Evolutionary conservation across 768 basidiomycete species (phyloP).

Genomic region (Rhodotorula babjevae): DNA sequence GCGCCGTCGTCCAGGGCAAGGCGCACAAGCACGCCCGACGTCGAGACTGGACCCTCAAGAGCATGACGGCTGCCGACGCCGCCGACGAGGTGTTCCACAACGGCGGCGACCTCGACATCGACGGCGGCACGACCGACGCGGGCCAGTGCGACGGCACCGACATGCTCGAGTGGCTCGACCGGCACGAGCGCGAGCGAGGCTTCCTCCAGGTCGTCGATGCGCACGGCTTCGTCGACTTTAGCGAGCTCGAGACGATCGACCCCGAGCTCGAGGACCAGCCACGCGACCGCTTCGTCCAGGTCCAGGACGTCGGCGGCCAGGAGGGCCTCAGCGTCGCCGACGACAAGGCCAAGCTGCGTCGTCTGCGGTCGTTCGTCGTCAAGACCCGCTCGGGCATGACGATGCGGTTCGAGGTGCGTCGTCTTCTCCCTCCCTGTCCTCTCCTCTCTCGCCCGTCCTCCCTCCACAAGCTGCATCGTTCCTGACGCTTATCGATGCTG

Average conservation of each 20-base stretch:
- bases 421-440: not conserved
- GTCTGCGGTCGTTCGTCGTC: slow-evolving; percentile 72
- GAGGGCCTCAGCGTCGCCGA: slow-evolving; percentile 48
- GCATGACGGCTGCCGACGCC: slow-evolving; percentile 4
- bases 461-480: not conserved
- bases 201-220: slow-evolving; percentile 45
- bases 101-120: slow-evolving; percentile 20
- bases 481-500: slow-evolving; percentile 55
- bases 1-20: not conserved
- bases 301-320: slow-evolving; percentile 28
- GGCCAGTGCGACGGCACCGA: slow-evolving; percentile 10
- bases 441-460: too few species aligned
- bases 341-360: slow-evolving; percentile 49
- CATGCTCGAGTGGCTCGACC: slow-evolving; percentile 41
- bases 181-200: slow-evolving; percentile 43
- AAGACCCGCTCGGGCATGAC: slow-evolving; percentile 64
- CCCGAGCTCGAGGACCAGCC: slow-evolving; percentile 27
- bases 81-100: not conserved
- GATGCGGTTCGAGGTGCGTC: slow-evolving; percentile 70
- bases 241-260: slow-evolving; percentile 61
- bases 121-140: not conserved
- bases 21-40: slow-evolving; percentile 42
- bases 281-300: slow-evolving; percentile 15
- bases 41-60: slow-evolving; percentile 61
- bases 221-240: slow-evolving; percentile 64